phyloP scores from a whole-genome alignment of 768 basidiomycete genomes.

The Leucogyrophana mollusca region DNA sequence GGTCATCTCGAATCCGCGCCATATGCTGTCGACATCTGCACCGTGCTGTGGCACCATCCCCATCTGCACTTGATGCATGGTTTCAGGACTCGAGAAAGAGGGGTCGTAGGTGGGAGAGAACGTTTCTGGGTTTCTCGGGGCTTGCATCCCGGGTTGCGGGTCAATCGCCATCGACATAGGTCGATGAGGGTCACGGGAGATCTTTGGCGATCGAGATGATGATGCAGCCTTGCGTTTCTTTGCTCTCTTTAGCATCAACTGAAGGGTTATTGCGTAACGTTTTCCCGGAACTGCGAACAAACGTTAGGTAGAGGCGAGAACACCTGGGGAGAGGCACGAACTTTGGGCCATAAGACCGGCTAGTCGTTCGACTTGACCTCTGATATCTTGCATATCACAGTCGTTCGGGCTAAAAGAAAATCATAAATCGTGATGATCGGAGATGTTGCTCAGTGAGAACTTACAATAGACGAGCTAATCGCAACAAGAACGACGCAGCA shows the following conservation, averaged over 20 bases:
- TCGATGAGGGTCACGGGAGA: slow-evolving; percentile 53
- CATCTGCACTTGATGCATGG: slow-evolving; percentile 30
- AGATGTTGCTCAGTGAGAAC: slow-evolving; percentile 22
- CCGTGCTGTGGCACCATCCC: slow-evolving; percentile 22
- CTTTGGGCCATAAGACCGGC: slow-evolving; percentile 76
- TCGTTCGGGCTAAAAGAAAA: slow-evolving; percentile 67
- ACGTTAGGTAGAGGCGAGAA: slow-evolving; percentile 8
- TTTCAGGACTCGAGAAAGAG: slow-evolving; percentile 32
- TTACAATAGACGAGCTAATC: slow-evolving; percentile 85
- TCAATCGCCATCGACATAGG: slow-evolving; percentile 48
- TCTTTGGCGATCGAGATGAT: slow-evolving; percentile 59
- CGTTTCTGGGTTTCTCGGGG: slow-evolving; percentile 42
- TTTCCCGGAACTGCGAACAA: slow-evolving; percentile 75
- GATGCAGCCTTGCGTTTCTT: slow-evolving; percentile 59
- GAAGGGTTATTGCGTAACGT: slow-evolving; percentile 87
- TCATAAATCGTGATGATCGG: neutral
- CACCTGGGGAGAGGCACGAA: slow-evolving; percentile 33
- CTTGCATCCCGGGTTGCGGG: slow-evolving; percentile 30
- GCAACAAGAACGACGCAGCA: slow-evolving; percentile 85
- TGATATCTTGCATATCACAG: slow-evolving; percentile 73
- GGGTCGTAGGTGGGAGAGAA: slow-evolving; percentile 60
- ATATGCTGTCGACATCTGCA: slow-evolving; percentile 60
- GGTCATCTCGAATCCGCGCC: slow-evolving; percentile 72
- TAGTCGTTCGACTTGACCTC: slow-evolving; percentile 75
- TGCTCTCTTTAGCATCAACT: slow-evolving; percentile 82